These are phyloP conservation scores for Clavispora carvajalis DNA, from an alignment of 805 yeast genomes.

Conservation along the genomic window DNA sequence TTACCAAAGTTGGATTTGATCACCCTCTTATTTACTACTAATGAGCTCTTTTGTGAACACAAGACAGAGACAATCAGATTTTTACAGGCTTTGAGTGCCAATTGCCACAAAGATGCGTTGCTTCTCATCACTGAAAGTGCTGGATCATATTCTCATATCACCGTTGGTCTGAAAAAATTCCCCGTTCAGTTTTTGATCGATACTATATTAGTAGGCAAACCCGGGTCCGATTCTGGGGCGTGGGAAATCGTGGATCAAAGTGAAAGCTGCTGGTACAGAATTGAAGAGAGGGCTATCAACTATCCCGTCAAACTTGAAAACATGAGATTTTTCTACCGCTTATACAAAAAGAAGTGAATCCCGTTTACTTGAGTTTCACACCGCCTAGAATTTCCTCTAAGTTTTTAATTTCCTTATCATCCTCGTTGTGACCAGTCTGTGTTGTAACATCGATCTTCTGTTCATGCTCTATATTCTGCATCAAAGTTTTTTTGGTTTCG, in stretches of 20 bases:
- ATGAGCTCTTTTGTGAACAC: constrained; percentile 73
- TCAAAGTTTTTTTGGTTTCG: not conserved
- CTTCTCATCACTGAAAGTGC: constrained; percentile 81
- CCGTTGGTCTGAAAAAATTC: constrained; percentile 68
- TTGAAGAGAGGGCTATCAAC: constrained; percentile 41
- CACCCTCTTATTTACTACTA: constrained; percentile 79
- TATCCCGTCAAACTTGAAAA: constrained; percentile 72
- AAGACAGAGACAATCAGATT: constrained; percentile 50
- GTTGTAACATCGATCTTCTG: too few relatives aligned
- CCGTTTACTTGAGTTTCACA: constrained; percentile 2
- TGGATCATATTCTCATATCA: constrained; percentile 79
- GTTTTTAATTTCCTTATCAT: too few relatives aligned
- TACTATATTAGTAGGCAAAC: constrained; percentile 56
- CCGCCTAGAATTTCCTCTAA: constrained; percentile 5
- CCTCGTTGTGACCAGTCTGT: too few relatives aligned
- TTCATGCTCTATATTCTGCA: too few relatives aligned
- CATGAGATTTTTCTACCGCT: constrained; percentile 79
- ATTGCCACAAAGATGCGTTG: constrained; percentile 53
- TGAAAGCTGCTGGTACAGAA: constrained; percentile 81
- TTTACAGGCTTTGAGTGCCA: constrained; percentile 32
- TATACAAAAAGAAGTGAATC: constrained; percentile 51
- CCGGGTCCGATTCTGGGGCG: constrained; percentile 37
- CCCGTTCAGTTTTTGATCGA: constrained; percentile 81
- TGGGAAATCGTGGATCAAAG: constrained; percentile 65
- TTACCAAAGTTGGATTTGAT: constrained; percentile 40